A percentile compares a stretch with the other conserved stretches of the same genome.
Evolutionary conservation across 2,329 filamentous ascomycete species (phyloP).

Genomic region (Aphanocladium album): DNA sequence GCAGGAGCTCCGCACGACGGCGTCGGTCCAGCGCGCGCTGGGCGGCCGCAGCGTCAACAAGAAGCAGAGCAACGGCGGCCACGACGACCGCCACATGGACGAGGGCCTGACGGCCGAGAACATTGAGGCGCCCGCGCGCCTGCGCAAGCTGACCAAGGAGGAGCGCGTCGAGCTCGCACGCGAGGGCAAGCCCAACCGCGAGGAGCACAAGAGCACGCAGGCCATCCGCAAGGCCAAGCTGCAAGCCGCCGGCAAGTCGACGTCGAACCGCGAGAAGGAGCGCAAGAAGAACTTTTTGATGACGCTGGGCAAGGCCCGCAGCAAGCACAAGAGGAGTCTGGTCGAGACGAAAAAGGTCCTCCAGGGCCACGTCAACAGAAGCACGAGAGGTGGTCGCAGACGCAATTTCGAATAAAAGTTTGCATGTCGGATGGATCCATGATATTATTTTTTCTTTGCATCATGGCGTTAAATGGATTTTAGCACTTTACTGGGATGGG

Average conservation of each 20-base stretch:
- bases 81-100: conserved; percentile 64
- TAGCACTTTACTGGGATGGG: background rate
- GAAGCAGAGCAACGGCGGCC: conserved; percentile 30
- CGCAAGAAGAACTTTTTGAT: conserved; percentile 98
- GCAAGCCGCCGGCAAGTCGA: conserved; percentile 84
- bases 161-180: conserved; percentile 79
- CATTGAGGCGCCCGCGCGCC: conserved; percentile 78
- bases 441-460: background rate
- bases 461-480: background rate
- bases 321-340: conserved; percentile 91
- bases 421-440: background rate
- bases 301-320: conserved; percentile 94
- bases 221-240: conserved; percentile 84
- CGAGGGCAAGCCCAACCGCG: conserved; percentile 72
- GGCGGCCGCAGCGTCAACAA: conserved; percentile 44
- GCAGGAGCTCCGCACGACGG: conserved; percentile 73
- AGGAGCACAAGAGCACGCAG: conserved; percentile 80
- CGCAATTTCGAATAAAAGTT: background rate
- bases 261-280: conserved; percentile 95
- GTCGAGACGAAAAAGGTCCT: conserved; percentile 77
- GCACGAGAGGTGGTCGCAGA: conserved; percentile 78
- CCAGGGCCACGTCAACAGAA: conserved; percentile 74
- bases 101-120: conserved; percentile 86
- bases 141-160: conserved; percentile 83
- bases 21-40: conserved; percentile 62